Evolutionary conservation across 169 alveolate genomes (phyloP), one percentile per base, ranked within the genome.

Genomic region (Plasmodium adleri): DNA sequence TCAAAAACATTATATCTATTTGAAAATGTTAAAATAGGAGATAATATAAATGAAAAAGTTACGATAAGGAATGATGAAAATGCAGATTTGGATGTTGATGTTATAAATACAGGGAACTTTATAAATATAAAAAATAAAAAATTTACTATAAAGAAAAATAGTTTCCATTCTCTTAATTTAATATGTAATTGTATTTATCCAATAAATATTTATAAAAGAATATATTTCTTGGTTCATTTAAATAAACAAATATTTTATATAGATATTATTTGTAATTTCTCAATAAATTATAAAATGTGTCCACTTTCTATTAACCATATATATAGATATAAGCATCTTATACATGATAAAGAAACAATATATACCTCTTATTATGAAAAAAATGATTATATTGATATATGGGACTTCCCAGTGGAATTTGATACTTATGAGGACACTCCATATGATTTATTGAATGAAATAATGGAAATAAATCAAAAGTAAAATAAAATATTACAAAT

Each of bases 351-450:
- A 72, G 26, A 80, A 17, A 58, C 17, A 56, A 12, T 70, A 68
- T 80, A 80, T 56, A 70, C 39, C 58, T 67, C 90, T 1, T 80
- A 80, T 62, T 80, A 80, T 54, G 74, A 80, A 47, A 20, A 67
- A 72, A 80, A 80, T 43, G 83, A 80, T 15, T 80, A 80, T 50
- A 80, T 80, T 10, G 90, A 80, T 45, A 80, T 80, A 17, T 80
- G 83, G 90, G 90, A 80, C 50, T 80, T 80, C 20, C 90, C 90
- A 15, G 73, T 80, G 8, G 90, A 80, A 47, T 80, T 67, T 68
- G 73, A 68, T 60, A 43, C 85, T 13, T 80, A 80, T 28, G 50
- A 80, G 47, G 90, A 80, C 22, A 54, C 76, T 17, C 6, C 85
- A 70, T 56, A 54, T 8, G 90, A 80, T 49, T 32, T 68, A 49